Evolutionary conservation across 129 eudicot species (phyloP), one percentile per base, ranked within the genome.

Genomic region (Oenanthe sinensis): DNA sequence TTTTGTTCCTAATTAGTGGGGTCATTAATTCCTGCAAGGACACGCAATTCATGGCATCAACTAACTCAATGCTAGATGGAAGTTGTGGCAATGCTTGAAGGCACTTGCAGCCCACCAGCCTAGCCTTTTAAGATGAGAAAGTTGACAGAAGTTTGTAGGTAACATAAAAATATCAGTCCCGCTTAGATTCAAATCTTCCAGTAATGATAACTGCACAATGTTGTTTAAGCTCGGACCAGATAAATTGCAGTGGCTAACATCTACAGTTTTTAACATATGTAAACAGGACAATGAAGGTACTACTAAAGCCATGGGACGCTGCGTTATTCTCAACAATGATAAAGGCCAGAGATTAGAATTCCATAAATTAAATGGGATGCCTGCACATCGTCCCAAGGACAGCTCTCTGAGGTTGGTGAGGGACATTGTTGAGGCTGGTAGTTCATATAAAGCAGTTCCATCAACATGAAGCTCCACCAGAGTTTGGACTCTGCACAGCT

Each of bases 91-190:
- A 69, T 49, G 74, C 81, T 80, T 79, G 82, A 6, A 87, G 82
- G 58, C 68, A 79, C 77, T 73, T 87, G 77, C 90, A 87, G 36
- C 87, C 86, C 22, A 78, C 86, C 84, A 87, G 67, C 24, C 83
- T 39, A 87, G 88, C 33, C 79, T 82, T 80, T 77, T 68, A 67
- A 87, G 87, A 5, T 68, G 82, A 33, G 30, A 46, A 76, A 82
- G 84, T 48, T 74, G 67, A 48, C 71, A 16, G 0, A 87, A 73
- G 73, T 62, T 79, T 5, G 48, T 17, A 19, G 90, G 90, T 60
- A 86, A 58, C 15, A 16, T 26, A 22, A 67, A 79, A 80, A 86
- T 79, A 74, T 80, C 82, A 49, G 81, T 86, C 78, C 86, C 84
- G 67, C 82, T 82, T 40, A 82, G 55, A 74, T 85, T 76, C 4